Evolutionary conservation across 2,329 filamentous ascomycete genomes (phyloP).

Genomic region (Trichoderma sp.): DNA sequence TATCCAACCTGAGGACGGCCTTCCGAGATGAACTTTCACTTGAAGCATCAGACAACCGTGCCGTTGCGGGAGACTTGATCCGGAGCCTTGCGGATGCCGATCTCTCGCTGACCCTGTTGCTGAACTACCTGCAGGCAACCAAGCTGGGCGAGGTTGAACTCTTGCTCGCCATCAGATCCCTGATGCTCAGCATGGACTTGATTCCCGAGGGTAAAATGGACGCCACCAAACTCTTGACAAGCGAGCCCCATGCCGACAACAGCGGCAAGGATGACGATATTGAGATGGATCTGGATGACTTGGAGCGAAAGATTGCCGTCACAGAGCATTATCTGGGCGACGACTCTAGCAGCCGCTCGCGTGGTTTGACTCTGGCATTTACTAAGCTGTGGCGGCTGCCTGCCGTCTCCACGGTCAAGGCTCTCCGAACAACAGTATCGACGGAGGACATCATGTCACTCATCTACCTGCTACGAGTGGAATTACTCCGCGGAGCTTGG

Average conservation of each 20-base stretch:
- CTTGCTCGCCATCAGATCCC: constrained; percentile 64
- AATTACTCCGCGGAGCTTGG: constrained; percentile 77
- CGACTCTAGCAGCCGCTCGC: constrained; percentile 64
- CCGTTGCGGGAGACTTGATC: constrained; percentile 64
- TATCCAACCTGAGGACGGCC: constrained; percentile 62
- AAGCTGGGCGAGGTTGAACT: constrained; percentile 69
- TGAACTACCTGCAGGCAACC: constrained; percentile 67
- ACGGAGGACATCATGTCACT: constrained; percentile 72
- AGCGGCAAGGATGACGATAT: constrained; percentile 41
- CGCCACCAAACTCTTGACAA: constrained; percentile 40
- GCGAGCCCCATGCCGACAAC: constrained; percentile 37
- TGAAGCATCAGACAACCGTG: constrained; percentile 50
- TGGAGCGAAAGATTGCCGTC: constrained; percentile 67
- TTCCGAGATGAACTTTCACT: constrained; percentile 54
- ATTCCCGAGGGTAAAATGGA: constrained; percentile 49
- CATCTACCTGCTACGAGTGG: constrained; percentile 72
- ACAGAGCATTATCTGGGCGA: constrained; percentile 70
- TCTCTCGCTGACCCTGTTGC: constrained; percentile 67
- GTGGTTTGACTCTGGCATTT: constrained; percentile 69
- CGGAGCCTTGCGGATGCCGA: constrained; percentile 67
- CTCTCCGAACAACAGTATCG: constrained; percentile 65
- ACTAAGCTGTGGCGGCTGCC: constrained; percentile 71
- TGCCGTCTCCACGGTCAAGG: constrained; percentile 60
- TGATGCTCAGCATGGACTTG: constrained; percentile 71
- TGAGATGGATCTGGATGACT: constrained; percentile 61